phyloP scores from a whole-genome alignment of 1,284 basidiomycete species.

The Cutaneotrichosporon cutaneum region DNA sequence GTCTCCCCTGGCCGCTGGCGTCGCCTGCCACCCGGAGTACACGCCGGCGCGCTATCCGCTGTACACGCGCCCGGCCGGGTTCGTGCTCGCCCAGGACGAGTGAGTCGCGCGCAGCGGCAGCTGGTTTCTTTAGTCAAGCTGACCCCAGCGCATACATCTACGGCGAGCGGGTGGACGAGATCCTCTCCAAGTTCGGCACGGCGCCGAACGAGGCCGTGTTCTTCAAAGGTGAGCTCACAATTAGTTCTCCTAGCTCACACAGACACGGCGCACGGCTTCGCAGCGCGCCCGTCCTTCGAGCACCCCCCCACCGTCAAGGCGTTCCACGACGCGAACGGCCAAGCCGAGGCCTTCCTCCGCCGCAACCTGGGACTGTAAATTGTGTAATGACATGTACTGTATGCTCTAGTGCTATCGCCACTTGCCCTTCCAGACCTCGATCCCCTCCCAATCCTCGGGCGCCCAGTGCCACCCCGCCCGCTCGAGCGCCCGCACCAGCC shows the following conservation, averaged over 20 bases:
- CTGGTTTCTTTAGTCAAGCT: background rate
- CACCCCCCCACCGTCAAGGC: conserved; percentile 58
- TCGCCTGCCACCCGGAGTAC: conserved; percentile 61
- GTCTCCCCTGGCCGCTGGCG: conserved; percentile 55
- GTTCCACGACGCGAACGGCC: conserved; percentile 58
- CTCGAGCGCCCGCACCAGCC: conserved; percentile 64
- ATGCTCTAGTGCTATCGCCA: conserved; percentile 13
- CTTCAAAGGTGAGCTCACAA: conserved; percentile 1
- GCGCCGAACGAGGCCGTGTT: conserved; percentile 8
- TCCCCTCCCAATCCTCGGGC: conserved; percentile 47
- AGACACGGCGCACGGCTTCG: conserved; percentile 61
- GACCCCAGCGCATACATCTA: conserved; percentile 47
- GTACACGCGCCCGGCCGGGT: conserved; percentile 59
- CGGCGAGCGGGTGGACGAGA: conserved; percentile 50
- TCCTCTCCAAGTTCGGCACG: conserved; percentile 54
- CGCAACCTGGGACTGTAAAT: conserved; percentile 22
- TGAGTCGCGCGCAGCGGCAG: conserved; percentile 2
- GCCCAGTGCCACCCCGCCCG: conserved; percentile 56
- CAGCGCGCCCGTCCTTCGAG: conserved; percentile 57
- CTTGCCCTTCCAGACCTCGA: conserved; percentile 47
- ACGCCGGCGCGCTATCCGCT: conserved; percentile 54
- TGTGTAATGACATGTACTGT: background rate
- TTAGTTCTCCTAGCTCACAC: background rate
- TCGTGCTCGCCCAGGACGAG: conserved; percentile 64
- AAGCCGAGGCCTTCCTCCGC: conserved; percentile 56